A percentile compares a stretch with the other conserved stretches of the same genome.
Evolutionary conservation across 805 yeast genomes (phyloP).

Genomic region (Saccharomycopsis fibuligera): DNA sequence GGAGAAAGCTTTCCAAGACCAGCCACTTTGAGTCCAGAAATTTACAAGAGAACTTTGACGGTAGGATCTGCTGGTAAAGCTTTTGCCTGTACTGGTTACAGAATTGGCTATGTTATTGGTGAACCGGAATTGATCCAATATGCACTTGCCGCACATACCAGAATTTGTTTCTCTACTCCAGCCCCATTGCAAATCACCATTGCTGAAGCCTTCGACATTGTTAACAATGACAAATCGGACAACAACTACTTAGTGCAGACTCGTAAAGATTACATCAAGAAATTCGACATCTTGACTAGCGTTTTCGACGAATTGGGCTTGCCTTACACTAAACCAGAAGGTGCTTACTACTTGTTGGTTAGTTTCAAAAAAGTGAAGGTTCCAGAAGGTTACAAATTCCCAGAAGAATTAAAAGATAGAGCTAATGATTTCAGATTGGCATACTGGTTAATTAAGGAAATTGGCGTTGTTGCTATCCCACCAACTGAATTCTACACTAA

Average conservation of each 20-base stretch:
- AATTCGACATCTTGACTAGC: constrained; percentile 64
- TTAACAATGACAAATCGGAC: constrained; percentile 40
- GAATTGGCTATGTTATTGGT: constrained; percentile 94
- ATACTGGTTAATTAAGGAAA: constrained; percentile 85
- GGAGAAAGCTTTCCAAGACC: constrained; percentile 67
- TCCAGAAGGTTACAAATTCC: constrained; percentile 67
- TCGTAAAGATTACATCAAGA: constrained; percentile 58
- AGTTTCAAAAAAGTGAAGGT: constrained; percentile 77
- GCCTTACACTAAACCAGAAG: constrained; percentile 88
- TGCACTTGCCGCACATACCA: constrained; percentile 83
- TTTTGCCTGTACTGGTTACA: constrained; percentile 99
- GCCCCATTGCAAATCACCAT: constrained; percentile 91
- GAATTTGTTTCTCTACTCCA: constrained; percentile 89
- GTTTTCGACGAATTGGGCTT: constrained; percentile 82
- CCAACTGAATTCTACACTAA: constrained; percentile 89
- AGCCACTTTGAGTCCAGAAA: constrained; percentile 75
- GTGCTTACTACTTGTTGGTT: constrained; percentile 88
- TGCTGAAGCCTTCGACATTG: constrained; percentile 57
- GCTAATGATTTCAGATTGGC: constrained; percentile 86
- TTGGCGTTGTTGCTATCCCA: constrained; percentile 95
- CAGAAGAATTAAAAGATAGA: constrained; percentile 56
- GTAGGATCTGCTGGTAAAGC: constrained; percentile 98
- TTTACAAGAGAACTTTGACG: constrained; percentile 71
- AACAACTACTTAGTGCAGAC: constrained; percentile 66
- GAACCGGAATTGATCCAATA: constrained; percentile 74